Evolutionary conservation across 169 alveolate species (phyloP).

Genomic region (Plasmodium berghei): DNA sequence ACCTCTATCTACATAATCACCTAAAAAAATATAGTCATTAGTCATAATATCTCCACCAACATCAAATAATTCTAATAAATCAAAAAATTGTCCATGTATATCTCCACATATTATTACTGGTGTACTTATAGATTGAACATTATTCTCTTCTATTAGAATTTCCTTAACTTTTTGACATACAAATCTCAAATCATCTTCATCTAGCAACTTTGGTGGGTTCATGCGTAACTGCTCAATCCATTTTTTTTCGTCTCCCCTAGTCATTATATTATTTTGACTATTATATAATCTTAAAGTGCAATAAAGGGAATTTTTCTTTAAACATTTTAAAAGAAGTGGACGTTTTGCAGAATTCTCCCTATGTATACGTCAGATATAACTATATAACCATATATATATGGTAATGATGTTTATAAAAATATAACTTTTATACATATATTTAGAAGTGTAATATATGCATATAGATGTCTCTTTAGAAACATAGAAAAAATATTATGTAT

Average conservation of each 20-base stretch:
- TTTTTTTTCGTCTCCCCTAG: conserved; percentile 90
- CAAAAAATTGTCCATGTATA: conserved; percentile 97
- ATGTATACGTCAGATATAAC: too few relatives aligned
- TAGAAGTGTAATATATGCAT: too few relatives aligned
- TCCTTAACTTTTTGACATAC: conserved; percentile 97
- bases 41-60: conserved; percentile 90
- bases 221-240: conserved; percentile 93
- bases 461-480: too few relatives aligned
- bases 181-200: conserved; percentile 95
- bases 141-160: conserved; percentile 96
- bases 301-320: too few relatives aligned
- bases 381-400: too few relatives aligned
- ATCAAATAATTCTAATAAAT: conserved; percentile 94
- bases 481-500: too few relatives aligned
- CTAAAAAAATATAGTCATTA: conserved; percentile 97
- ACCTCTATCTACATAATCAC: conserved; percentile 99
- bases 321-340: too few relatives aligned
- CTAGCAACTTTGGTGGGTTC: conserved; percentile 92
- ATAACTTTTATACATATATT: too few relatives aligned
- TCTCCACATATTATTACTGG: conserved; percentile 99
- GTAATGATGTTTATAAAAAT: too few relatives aligned
- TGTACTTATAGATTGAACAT: conserved; percentile 96
- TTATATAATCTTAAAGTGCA: background rate
- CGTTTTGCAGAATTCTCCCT: background rate
- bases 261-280: conserved; percentile 15